Conservation (phyloP, 2,329 filamentous ascomycete genomes). For the Septoria petroselini region DNA sequence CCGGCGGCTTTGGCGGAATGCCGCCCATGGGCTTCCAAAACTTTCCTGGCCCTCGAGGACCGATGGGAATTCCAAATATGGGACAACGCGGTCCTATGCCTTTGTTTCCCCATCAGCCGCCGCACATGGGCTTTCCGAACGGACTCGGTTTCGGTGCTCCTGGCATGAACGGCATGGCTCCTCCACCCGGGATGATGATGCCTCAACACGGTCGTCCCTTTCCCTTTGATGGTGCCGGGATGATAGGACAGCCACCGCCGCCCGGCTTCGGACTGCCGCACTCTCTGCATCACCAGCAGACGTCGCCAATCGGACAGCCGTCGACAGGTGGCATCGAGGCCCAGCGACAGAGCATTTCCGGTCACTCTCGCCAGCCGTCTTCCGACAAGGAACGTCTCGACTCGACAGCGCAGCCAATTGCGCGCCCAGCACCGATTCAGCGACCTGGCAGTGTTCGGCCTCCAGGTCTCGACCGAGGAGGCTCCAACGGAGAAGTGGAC, state of each 20-base stretch:
- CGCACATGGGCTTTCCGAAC: constrained; percentile 47
- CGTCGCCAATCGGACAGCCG: constrained; percentile 36
- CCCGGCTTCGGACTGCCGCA: constrained; percentile 54
- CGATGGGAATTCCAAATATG: constrained; percentile 51
- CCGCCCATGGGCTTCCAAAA: constrained; percentile 57
- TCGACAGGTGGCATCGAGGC: constrained; percentile 34
- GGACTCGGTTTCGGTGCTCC: constrained; percentile 51
- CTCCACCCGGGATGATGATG: constrained; percentile 54
- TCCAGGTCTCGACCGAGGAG: constrained; percentile 40
- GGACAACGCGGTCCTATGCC: constrained; percentile 53
- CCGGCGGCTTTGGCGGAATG: constrained; percentile 45
- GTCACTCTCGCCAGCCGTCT: constrained; percentile 74
- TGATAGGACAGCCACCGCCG: constrained; percentile 33
- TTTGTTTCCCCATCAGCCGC: constrained; percentile 53
- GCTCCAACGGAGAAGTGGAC: constrained; percentile 53
- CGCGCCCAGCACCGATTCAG: constrained; percentile 81
- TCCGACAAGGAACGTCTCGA: constrained; percentile 60
- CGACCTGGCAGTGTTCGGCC: constrained; percentile 71
- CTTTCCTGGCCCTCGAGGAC: constrained; percentile 53
- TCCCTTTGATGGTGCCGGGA: constrained; percentile 48
- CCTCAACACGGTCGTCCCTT: constrained; percentile 52
- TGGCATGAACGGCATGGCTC: constrained; percentile 52
- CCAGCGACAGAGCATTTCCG: constrained; percentile 39
- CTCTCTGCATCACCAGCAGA: constrained; percentile 34
- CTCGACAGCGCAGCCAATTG: constrained; percentile 65